These are phyloP conservation scores for Barbarea vulgaris DNA, from an alignment of 345 rosid genomes.

Conservation along the genomic window DNA sequence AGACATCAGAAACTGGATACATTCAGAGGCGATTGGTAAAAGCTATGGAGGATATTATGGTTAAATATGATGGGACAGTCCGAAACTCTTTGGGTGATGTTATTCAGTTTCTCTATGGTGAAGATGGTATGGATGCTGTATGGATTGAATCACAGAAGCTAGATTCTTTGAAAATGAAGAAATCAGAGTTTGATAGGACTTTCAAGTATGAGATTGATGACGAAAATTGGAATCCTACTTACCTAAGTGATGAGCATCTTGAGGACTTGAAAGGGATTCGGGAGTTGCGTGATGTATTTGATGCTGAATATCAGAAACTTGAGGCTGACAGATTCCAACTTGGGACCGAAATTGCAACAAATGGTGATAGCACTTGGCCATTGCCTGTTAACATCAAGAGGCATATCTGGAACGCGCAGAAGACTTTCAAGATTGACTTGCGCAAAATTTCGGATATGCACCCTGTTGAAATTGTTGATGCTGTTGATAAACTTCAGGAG, in stretches of 20 bases:
- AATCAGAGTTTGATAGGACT: constrained; percentile 68
- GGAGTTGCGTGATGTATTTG: constrained; percentile 90
- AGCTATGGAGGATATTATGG: constrained; percentile 99
- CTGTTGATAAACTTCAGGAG: constrained; percentile 95
- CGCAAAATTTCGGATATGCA: constrained; percentile 84
- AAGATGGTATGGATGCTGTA: constrained; percentile 98
- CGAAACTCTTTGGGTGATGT: constrained; percentile 97
- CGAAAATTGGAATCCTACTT: constrained; percentile 82
- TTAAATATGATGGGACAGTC: constrained; percentile 97
- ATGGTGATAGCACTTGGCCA: constrained; percentile 92
- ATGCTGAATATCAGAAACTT: constrained; percentile 91
- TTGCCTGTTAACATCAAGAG: constrained; percentile 93
- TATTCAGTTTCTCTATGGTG: constrained; percentile 97
- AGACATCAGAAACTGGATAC: constrained; percentile 99
- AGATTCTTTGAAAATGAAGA: constrained; percentile 93
- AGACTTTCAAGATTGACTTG: constrained; percentile 85
- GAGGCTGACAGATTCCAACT: constrained; percentile 85
- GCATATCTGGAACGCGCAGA: constrained; percentile 98
- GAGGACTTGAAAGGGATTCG: constrained; percentile 89
- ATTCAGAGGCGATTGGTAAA: constrained; percentile 97
- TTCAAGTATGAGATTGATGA: constrained; percentile 89
- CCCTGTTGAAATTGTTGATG: constrained; percentile 96
- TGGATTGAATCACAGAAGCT: constrained; percentile 96
- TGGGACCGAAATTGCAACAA: constrained; percentile 90
- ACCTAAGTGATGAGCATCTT: constrained; percentile 75